A percentile compares a stretch with the other conserved stretches of the same genome.
These are phyloP conservation scores for Picea glauca DNA, from an alignment of 75 land plant genomes.

Conservation along the genomic window DNA sequence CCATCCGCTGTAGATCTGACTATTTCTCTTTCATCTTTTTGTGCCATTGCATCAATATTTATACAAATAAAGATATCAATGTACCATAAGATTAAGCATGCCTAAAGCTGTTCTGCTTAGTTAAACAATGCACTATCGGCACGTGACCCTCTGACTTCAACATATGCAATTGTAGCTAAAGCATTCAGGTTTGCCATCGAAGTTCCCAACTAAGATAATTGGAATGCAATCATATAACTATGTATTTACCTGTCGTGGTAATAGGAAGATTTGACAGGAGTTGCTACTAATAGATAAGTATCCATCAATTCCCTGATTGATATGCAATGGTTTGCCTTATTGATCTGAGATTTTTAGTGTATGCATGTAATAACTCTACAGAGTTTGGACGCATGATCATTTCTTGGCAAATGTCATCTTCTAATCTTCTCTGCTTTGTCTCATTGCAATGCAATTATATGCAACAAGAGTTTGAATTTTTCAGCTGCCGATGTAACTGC, in stretches of 20 bases:
- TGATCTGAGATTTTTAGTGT: not conserved
- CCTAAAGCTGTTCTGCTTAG: not conserved
- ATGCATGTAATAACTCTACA: not conserved
- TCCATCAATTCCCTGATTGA: not conserved
- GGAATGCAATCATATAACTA: not conserved
- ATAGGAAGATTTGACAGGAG: not conserved
- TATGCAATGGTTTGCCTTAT: not conserved
- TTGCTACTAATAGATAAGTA: not conserved
- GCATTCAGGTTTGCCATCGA: not conserved
- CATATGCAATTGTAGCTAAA: not conserved
- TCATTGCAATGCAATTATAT: not conserved
- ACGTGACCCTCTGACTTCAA: not conserved
- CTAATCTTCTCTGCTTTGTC: too few relatives aligned
- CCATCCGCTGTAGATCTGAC: not conserved
- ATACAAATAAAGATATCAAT: not conserved
- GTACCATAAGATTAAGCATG: not conserved
- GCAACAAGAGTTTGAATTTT: not conserved
- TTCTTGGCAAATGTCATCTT: too few relatives aligned
- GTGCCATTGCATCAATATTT: not conserved
- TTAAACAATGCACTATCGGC: not conserved
- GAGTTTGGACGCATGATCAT: too few relatives aligned
- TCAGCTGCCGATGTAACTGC: not conserved
- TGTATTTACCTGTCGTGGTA: not conserved
- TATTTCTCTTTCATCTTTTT: not conserved
- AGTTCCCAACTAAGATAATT: not conserved